Conservation (phyloP, 805 yeast species). For the Kodamaea sagamina region DNA sequence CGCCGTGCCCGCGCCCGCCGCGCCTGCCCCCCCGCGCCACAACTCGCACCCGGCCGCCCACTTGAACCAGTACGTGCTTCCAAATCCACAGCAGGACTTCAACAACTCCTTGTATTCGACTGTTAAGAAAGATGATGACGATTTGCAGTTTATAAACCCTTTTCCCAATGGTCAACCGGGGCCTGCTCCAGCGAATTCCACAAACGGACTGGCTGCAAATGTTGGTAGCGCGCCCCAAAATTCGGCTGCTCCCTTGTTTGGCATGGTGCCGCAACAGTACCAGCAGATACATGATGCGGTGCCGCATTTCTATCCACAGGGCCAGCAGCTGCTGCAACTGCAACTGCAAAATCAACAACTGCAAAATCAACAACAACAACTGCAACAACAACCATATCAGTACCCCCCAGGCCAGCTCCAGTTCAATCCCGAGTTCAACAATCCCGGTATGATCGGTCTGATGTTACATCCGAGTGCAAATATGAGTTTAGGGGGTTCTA, state of each 20-base stretch:
- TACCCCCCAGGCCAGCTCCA: constrained; percentile 7
- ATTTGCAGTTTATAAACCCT: constrained; percentile 2
- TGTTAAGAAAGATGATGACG: constrained; percentile 11
- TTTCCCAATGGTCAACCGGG: constrained; percentile 1
- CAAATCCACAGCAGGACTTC: constrained; percentile 12
- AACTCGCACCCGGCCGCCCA: constrained; percentile 18
- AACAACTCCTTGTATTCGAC: constrained; percentile 4
- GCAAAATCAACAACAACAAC: constrained; percentile 2
- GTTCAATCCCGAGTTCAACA: constrained; percentile 3
- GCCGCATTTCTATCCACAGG: constrained; percentile 5
- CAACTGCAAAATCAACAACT: constrained; percentile 2
- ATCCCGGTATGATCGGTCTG: neutral
- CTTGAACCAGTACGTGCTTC: constrained; percentile 7
- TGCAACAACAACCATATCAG: constrained; percentile 3
- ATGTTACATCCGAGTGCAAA: constrained; percentile 2
- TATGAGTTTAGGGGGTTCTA: neutral
- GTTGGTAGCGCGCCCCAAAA: constrained; percentile 3
- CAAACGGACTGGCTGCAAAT: constrained; percentile 5
- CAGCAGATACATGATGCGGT: constrained; percentile 6
- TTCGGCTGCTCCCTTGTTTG: constrained; percentile 1
- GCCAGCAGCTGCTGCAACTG: neutral
- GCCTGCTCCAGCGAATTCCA: neutral
- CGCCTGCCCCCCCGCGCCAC: constrained; percentile 12
- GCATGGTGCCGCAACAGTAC: constrained; percentile 8
- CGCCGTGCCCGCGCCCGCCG: constrained; percentile 14